Evolutionary conservation across 768 basidiomycete species (phyloP).

Genomic region (Auricularia sp.): DNA sequence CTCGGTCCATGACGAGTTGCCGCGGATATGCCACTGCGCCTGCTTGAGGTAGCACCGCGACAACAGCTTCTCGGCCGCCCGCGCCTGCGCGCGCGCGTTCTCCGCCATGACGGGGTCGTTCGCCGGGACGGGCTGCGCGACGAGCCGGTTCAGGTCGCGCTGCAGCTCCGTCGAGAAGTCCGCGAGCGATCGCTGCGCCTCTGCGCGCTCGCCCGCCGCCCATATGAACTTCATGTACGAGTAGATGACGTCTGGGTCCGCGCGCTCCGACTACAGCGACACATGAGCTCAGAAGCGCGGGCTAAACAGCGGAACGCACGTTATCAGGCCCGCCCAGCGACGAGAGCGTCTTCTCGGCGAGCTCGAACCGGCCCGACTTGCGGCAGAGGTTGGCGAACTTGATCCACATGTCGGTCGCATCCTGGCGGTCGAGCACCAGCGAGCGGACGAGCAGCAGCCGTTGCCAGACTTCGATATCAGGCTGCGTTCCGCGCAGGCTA

Average conservation of each 20-base stretch:
- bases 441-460: constrained; percentile 39
- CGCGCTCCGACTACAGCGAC: constrained; percentile 11
- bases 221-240: constrained; percentile 38
- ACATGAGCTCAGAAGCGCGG: background rate
- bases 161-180: constrained; percentile 26
- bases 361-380: constrained; percentile 33
- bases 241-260: constrained; percentile 39
- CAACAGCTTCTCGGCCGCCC: constrained; percentile 29
- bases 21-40: constrained; percentile 35
- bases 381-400: constrained; percentile 44
- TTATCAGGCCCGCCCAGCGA: constrained; percentile 30
- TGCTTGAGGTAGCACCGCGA: constrained; percentile 40
- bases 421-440: constrained; percentile 35
- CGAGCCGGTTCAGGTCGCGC: constrained; percentile 13
- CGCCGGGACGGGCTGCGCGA: background rate
- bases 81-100: constrained; percentile 5
- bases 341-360: constrained; percentile 38
- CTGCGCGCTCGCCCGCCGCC: constrained; percentile 30
- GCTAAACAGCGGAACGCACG: background rate
- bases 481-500: constrained; percentile 38
- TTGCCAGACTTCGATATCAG: constrained; percentile 46
- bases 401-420: constrained; percentile 42
- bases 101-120: background rate
- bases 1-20: constrained; percentile 26
- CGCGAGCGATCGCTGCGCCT: constrained; percentile 28